Evolutionary conservation across 345 rosid species (phyloP), one percentile per base, ranked within the genome.

Genomic region (Syzygium aqueum): DNA sequence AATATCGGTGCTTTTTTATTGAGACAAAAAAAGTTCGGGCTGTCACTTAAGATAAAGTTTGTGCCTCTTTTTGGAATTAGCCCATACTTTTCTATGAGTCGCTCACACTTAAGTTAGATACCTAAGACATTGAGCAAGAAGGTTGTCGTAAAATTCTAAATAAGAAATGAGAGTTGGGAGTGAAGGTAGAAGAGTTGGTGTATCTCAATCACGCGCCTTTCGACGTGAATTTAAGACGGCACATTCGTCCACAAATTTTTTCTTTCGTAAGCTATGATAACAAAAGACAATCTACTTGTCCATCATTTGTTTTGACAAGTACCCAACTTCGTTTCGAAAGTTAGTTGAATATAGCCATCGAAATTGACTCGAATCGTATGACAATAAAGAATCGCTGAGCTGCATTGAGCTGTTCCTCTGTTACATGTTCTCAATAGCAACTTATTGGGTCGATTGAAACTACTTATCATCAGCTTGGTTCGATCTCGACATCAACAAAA

Each of bases 71-170:
- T 43, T 43, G 46, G 46, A 43, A 6, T 5, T 5, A 43, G 46
- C 46, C 46, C 46, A 13, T n/a, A 13, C 4, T 33, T n/a, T n/a
- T n/a, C 1, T 0, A n/a, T n/a, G 4, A n/a, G 37, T 61, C 19
- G 0, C 8, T 12, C 1, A n/a, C 33, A 13, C 73, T 13, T 13
- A n/a, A 61, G 12, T 61, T 13, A 61, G 19, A 61, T n/a, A 4
- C 9, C 0, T 61, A 0, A 2, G 2, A 61, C 19, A 61, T n/a
- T 0, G 4, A n/a, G 14, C 0, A 1, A n/a, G 4, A 61, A n/a
- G 14, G 73, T 6, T 12, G 9, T n/a, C 8, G 1, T 61, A 13
- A n/a, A 61, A 61, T 2, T 27, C n/a, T 59, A n/a, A 11, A 5
- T 57, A 2, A 57, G 6, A 13, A 59, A 3, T 27, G 5, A 33